phyloP scores from a whole-genome alignment of 2,329 filamentous ascomycete genomes.

The Neocatenulostroma microsporum region DNA sequence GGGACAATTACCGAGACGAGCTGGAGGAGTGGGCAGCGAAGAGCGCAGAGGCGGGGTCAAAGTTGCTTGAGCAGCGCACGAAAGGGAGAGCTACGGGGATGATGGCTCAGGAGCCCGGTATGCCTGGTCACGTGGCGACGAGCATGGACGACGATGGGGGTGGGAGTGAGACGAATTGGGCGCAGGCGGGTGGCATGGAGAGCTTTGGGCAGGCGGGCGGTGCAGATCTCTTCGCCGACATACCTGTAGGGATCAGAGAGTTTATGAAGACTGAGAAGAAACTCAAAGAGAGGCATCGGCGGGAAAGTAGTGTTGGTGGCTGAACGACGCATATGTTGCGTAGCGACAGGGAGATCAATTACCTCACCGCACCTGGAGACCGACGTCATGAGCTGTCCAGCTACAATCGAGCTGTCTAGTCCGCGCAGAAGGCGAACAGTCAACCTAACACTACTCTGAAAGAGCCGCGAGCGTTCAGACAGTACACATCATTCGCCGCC shows the following conservation, averaged over 20 bases:
- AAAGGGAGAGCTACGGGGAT: slow-evolving; percentile 27
- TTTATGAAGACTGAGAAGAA: slow-evolving; percentile 97
- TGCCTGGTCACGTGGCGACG: slow-evolving; percentile 42
- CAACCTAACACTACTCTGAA: no score
- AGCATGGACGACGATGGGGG: slow-evolving; percentile 77
- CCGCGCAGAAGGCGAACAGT: no score
- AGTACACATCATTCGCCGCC: no score
- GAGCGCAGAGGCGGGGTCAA: slow-evolving; percentile 54
- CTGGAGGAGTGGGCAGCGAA: slow-evolving; percentile 77
- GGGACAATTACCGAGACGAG: slow-evolving; percentile 86
- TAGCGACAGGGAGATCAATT: not conserved
- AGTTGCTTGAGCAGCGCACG: slow-evolving; percentile 32
- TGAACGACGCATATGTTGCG: not conserved
- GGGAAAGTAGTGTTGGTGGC: not conserved
- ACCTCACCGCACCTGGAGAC: no score
- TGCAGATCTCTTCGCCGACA: slow-evolving; percentile 64
- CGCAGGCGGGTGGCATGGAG: slow-evolving; percentile 11
- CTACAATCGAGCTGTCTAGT: no score
- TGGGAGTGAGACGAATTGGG: slow-evolving; percentile 64
- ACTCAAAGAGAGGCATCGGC: slow-evolving; percentile 56
- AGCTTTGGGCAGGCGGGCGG: slow-evolving; percentile 27
- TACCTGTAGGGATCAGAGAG: slow-evolving; percentile 87
- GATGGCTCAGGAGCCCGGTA: slow-evolving; percentile 31
- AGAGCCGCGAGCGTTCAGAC: no score
- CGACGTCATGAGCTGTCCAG: no score